These are phyloP conservation scores for Haplosporangium sp. DNA, from an alignment of 371 early-diverging fungal species.

Conservation along the genomic window DNA sequence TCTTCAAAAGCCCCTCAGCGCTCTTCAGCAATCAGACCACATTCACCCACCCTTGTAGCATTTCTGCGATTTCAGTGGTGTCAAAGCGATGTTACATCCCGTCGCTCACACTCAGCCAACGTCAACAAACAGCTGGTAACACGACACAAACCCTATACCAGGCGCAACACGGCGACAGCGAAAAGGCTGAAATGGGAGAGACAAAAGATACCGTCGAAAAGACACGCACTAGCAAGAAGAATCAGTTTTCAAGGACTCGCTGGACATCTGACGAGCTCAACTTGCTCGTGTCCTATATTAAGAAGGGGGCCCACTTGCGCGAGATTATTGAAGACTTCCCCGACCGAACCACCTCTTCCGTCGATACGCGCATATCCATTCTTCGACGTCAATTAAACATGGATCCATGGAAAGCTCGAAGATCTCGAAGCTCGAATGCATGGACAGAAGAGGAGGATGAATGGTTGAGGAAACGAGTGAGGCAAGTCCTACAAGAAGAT, in stretches of 20 bases:
- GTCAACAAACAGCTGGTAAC: neutral
- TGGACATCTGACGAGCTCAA: too few relatives aligned
- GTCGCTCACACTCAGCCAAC: neutral
- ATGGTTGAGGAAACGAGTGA: slow-evolving; percentile 1
- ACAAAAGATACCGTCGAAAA: too few relatives aligned
- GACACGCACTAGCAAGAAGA: too few relatives aligned
- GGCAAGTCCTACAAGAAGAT: neutral
- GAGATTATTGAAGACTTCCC: neutral
- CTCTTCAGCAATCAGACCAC: too few relatives aligned
- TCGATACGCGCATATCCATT: neutral
- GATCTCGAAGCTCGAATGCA: neutral
- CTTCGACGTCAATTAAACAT: neutral
- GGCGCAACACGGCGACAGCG: neutral
- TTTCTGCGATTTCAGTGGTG: neutral
- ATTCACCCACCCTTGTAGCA: too few relatives aligned
- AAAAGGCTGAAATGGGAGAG: too few relatives aligned
- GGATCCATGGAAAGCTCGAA: neutral
- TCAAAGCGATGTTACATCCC: neutral
- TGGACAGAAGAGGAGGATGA: slow-evolving; percentile 20
- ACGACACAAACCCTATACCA: neutral
- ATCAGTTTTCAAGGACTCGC: too few relatives aligned
- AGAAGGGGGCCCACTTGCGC: too few relatives aligned
- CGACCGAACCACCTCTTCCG: neutral
- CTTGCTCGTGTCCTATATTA: too few relatives aligned
- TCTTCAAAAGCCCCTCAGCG: too few relatives aligned